phyloP scores from a whole-genome alignment of 2,329 filamentous ascomycete species.

The Penicillium sp. region DNA sequence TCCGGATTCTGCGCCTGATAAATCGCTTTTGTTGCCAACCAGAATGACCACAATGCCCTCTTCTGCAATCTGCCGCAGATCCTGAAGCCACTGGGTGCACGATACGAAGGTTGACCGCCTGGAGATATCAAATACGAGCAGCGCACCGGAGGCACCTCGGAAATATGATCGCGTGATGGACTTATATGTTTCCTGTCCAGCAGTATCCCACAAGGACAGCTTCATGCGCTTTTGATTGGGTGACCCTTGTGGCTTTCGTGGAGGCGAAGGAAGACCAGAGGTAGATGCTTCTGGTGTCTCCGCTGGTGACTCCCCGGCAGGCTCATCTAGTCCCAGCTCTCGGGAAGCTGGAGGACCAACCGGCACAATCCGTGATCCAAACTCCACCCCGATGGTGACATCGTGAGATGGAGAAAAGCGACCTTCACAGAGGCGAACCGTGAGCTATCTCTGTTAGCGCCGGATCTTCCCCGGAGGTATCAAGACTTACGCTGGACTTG shows the following conservation, averaged over 20 bases:
- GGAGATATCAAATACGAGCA: constrained; percentile 94
- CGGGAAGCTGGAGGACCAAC: constrained; percentile 79
- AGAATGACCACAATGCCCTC: constrained; percentile 92
- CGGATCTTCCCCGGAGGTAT: neutral
- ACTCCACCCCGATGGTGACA: constrained; percentile 96
- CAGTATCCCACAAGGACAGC: constrained; percentile 91
- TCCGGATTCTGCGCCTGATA: constrained; percentile 57
- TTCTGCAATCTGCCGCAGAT: constrained; percentile 92
- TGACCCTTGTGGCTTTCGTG: constrained; percentile 37
- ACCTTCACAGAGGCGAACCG: constrained; percentile 93
- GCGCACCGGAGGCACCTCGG: constrained; percentile 72
- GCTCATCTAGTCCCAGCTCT: constrained; percentile 53
- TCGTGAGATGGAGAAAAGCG: constrained; percentile 93
- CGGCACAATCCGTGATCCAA: constrained; percentile 88
- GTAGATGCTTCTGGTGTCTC: constrained; percentile 17
- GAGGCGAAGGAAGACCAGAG: constrained; percentile 38
- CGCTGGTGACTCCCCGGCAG: constrained; percentile 15
- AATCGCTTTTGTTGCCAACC: constrained; percentile 92
- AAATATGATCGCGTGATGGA: constrained; percentile 94
- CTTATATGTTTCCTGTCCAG: constrained; percentile 96
- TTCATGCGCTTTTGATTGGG: constrained; percentile 78
- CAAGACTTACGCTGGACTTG: constrained; percentile 69
- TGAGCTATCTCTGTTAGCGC: constrained; percentile 61
- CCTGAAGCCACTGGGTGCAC: constrained; percentile 90
- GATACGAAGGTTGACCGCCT: constrained; percentile 82